Conservation (phyloP, 192 early-diverging fungal genomes). For the Phycomyces blakesleeanus region DNA sequence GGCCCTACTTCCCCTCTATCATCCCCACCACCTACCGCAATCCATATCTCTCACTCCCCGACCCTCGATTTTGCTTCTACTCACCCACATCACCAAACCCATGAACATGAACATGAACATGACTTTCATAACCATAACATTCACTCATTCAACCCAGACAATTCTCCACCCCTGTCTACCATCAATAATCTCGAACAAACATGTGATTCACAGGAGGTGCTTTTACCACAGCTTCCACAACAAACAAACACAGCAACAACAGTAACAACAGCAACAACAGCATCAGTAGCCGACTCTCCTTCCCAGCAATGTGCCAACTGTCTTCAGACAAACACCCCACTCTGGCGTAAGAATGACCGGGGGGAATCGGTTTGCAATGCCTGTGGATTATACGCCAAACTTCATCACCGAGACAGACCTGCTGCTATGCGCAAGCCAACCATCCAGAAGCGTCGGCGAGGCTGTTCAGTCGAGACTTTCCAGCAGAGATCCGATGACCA, state of each 20-base stretch:
- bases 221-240: too few species aligned
- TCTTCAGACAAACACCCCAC: conserved; percentile 66
- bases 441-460: conserved; percentile 55
- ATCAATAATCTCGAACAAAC: too few species aligned
- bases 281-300: neutral
- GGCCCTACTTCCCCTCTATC: conserved; percentile 1
- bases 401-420: conserved; percentile 85
- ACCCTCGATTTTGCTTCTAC: neutral
- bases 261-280: too few species aligned
- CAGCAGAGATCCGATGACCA: conserved; percentile 13
- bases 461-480: conserved; percentile 37
- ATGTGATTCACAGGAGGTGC: too few species aligned
- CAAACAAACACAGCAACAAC: too few species aligned
- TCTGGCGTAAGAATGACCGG: conserved; percentile 74
- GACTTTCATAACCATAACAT: too few species aligned
- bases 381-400: conserved; percentile 86
- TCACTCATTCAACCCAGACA: too few species aligned
- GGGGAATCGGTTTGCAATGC: conserved; percentile 80
- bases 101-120: too few species aligned
- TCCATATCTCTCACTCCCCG: neutral
- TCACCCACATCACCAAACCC: too few species aligned
- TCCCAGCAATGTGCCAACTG: conserved; percentile 57
- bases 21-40: neutral
- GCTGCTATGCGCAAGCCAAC: conserved; percentile 71
- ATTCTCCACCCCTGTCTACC: too few species aligned